Evolutionary conservation across 1,284 basidiomycete genomes (phyloP).

Genomic region (Dichomitus squalens): DNA sequence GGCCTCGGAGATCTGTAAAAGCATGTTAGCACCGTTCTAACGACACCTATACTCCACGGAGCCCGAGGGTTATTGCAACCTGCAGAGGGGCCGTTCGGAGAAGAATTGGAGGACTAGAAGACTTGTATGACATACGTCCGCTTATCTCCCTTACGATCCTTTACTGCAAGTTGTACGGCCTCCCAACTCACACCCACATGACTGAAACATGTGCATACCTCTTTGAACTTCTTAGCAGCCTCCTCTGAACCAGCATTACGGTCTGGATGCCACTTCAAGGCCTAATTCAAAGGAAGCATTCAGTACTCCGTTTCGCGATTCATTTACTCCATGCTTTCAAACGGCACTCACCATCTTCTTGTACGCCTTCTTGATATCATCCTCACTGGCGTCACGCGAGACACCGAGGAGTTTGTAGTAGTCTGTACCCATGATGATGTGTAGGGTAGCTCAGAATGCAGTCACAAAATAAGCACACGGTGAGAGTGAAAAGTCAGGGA

Average conservation of each 20-base stretch:
- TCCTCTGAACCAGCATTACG: conserved; percentile 84
- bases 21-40: neutral
- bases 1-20: conserved; percentile 85
- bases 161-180: neutral
- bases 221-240: conserved; percentile 91
- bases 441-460: neutral
- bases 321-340: neutral
- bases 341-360: conserved; percentile 47
- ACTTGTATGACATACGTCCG: too few relatives aligned
- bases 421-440: conserved; percentile 65
- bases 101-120: too few relatives aligned
- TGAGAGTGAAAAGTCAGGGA: conserved; percentile 2
- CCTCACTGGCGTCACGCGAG: conserved; percentile 70
- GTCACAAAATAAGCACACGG: conserved; percentile 2
- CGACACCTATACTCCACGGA: too few relatives aligned
- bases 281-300: conserved; percentile 37
- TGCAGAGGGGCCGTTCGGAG: too few relatives aligned
- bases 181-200: too few relatives aligned
- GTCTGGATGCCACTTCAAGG: conserved; percentile 71
- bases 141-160: neutral
- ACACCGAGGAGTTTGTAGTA: conserved; percentile 86
- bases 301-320: neutral
- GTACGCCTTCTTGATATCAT: conserved; percentile 60
- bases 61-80: too few relatives aligned
- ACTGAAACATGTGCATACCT: conserved; percentile 49